Percentiles rank a stretch among this genome's conserved stretches.
Evolutionary conservation across 2,329 filamentous ascomycete species (phyloP).

Genomic region (Penicillium digitatum): DNA sequence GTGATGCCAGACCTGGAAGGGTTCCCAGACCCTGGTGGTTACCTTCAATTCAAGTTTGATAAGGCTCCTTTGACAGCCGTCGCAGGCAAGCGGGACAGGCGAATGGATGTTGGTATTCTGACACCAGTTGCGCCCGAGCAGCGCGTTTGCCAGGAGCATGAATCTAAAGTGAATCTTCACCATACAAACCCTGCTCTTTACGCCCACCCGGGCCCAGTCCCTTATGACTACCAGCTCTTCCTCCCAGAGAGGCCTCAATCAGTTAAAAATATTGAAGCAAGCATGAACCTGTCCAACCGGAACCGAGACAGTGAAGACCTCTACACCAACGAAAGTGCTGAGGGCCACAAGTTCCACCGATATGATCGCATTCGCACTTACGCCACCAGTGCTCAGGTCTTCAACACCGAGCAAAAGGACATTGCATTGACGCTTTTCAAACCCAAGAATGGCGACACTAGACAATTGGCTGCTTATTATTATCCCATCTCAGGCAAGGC

Average conservation of each 20-base stretch:
- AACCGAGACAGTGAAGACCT: constrained; percentile 51
- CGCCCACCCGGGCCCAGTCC: constrained; percentile 51
- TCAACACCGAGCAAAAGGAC: constrained; percentile 51
- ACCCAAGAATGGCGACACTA: constrained; percentile 36
- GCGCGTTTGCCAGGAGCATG: constrained; percentile 46
- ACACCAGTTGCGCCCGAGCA: constrained; percentile 51
- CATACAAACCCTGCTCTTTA: constrained; percentile 49
- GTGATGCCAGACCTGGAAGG: constrained; percentile 60
- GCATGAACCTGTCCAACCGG: constrained; percentile 52
- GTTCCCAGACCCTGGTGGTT: constrained; percentile 56
- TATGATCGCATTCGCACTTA: constrained; percentile 59
- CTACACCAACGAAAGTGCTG: constrained; percentile 45
- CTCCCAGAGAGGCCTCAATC: constrained; percentile 49
- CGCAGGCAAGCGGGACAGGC: constrained; percentile 52
- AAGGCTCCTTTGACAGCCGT: constrained; percentile 53
- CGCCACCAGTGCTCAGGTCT: constrained; percentile 53
- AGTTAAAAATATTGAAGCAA: constrained; percentile 52
- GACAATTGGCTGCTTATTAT: constrained; percentile 57
- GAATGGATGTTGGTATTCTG: constrained; percentile 57
- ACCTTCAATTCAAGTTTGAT: constrained; percentile 59
- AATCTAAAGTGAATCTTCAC: constrained; percentile 47
- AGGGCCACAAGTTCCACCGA: constrained; percentile 48
- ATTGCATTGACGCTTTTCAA: constrained; percentile 58
- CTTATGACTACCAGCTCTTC: constrained; percentile 59
- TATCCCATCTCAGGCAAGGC: constrained; percentile 58